Evolutionary conservation across 805 yeast genomes (phyloP).

Genomic region (Candida sithepensis): DNA sequence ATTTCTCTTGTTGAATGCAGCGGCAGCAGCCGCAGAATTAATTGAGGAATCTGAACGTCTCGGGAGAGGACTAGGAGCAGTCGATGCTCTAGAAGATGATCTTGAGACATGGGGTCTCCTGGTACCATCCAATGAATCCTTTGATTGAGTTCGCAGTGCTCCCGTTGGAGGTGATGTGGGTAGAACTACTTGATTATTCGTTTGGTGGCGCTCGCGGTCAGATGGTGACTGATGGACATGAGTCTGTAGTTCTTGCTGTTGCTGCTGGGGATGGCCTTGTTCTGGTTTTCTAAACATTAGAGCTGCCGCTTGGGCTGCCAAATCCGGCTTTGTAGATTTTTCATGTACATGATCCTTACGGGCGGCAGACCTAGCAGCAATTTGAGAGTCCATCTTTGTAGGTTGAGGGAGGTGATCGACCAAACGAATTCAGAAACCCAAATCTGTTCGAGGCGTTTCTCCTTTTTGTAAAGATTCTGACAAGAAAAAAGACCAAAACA

Average conservation of each 20-base stretch:
- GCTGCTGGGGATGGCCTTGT: conserved; percentile 6
- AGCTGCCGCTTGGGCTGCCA: conserved; percentile 25
- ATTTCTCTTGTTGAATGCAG: not conserved
- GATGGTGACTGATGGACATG: not conserved
- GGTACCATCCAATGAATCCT: not conserved
- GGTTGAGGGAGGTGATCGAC: too few relatives aligned
- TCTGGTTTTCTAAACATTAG: conserved; percentile 22
- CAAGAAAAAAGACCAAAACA: too few relatives aligned
- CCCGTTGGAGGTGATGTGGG: not conserved
- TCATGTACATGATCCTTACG: conserved; percentile 10
- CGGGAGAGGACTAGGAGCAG: not conserved
- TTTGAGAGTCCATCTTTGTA: conserved; percentile 1
- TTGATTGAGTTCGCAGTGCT: conserved; percentile 1
- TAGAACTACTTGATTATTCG: not conserved
- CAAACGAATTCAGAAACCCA: too few relatives aligned
- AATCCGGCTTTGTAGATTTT: conserved; percentile 5
- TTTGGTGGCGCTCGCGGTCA: not conserved
- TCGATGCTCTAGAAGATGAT: not conserved
- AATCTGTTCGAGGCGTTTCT: too few relatives aligned
- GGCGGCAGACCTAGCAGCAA: conserved; percentile 13
- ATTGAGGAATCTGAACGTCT: conserved; percentile 4
- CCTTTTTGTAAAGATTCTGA: too few relatives aligned
- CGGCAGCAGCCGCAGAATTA: too few relatives aligned
- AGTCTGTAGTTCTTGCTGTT: not conserved
- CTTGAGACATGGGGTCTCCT: not conserved